phyloP scores from a whole-genome alignment of 345 rosid genomes.

The Draba incana region DNA sequence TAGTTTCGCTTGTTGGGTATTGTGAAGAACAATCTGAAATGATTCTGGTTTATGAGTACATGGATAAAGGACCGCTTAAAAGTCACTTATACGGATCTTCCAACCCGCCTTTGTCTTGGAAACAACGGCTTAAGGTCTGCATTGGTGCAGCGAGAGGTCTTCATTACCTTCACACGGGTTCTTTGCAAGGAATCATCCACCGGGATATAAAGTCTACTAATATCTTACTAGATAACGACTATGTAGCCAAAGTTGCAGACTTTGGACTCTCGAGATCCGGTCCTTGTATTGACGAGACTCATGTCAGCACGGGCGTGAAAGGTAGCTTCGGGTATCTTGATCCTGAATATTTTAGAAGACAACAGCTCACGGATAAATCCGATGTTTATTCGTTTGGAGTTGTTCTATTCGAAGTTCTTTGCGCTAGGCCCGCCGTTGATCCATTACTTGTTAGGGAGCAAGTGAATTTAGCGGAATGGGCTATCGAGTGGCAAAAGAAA shows the following conservation, averaged over 20 bases:
- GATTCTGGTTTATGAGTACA: slow-evolving; percentile 91
- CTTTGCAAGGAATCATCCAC: slow-evolving; percentile 91
- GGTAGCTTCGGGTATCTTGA: slow-evolving; percentile 98
- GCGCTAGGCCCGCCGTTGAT: slow-evolving; percentile 95
- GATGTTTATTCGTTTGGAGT: slow-evolving; percentile 97
- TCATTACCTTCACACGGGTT: slow-evolving; percentile 95
- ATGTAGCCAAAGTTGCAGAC: slow-evolving; percentile 88
- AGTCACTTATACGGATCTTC: slow-evolving; percentile 71
- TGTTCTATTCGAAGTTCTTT: slow-evolving; percentile 88
- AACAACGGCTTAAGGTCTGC: slow-evolving; percentile 87
- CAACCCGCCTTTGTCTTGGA: slow-evolving; percentile 76
- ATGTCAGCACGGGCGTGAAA: slow-evolving; percentile 93
- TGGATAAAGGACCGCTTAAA: slow-evolving; percentile 94
- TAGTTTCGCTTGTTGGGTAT: slow-evolving; percentile 87
- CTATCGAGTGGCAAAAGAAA: slow-evolving; percentile 91
- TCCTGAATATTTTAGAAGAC: slow-evolving; percentile 94
- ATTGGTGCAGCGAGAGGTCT: slow-evolving; percentile 95
- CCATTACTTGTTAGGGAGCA: slow-evolving; percentile 93
- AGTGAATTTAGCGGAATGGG: slow-evolving; percentile 97
- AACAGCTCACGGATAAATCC: slow-evolving; percentile 92
- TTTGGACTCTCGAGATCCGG: slow-evolving; percentile 97
- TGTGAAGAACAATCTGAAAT: slow-evolving; percentile 96
- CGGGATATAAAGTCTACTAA: slow-evolving; percentile 96
- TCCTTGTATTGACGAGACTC: slow-evolving; percentile 89
- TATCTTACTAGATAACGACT: slow-evolving; percentile 70